phyloP scores from a whole-genome alignment of 441 rosid genomes.

The Pelargonium cotyledonis region DNA sequence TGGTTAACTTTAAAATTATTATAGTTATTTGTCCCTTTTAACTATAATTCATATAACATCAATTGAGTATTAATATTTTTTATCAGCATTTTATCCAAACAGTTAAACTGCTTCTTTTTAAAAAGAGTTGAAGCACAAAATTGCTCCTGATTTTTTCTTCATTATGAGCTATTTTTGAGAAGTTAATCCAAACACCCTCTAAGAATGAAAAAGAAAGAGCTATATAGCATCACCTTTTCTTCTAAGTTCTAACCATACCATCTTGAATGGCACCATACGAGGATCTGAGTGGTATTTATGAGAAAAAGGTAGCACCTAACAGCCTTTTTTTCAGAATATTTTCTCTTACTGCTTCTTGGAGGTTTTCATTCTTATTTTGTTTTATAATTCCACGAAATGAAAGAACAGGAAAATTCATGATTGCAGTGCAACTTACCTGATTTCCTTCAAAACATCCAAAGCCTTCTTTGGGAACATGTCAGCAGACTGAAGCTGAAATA shows the following conservation, averaged over 20 bases:
- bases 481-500: conserved; percentile 58
- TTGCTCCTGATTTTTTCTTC: too few species aligned
- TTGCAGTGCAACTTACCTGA: conserved; percentile 36
- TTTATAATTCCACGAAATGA: background rate
- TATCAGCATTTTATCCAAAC: too few species aligned
- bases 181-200: too few species aligned
- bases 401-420: background rate
- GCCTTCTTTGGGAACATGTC: conserved; percentile 64
- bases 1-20: too few species aligned
- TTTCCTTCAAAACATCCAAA: conserved; percentile 61
- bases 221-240: background rate
- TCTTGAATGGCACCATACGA: background rate
- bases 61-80: too few species aligned
- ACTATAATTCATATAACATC: too few species aligned
- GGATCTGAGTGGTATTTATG: background rate
- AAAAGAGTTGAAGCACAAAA: too few species aligned
- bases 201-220: too few species aligned
- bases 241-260: background rate
- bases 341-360: background rate
- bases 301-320: background rate
- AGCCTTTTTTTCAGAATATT: background rate
- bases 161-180: too few species aligned
- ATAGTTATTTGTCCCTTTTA: too few species aligned
- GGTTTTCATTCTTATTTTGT: background rate
- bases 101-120: too few species aligned